These are phyloP conservation scores for Sugiyamaella grinbergsii DNA, from an alignment of 1,139 yeast genomes.

Conservation along the genomic window DNA sequence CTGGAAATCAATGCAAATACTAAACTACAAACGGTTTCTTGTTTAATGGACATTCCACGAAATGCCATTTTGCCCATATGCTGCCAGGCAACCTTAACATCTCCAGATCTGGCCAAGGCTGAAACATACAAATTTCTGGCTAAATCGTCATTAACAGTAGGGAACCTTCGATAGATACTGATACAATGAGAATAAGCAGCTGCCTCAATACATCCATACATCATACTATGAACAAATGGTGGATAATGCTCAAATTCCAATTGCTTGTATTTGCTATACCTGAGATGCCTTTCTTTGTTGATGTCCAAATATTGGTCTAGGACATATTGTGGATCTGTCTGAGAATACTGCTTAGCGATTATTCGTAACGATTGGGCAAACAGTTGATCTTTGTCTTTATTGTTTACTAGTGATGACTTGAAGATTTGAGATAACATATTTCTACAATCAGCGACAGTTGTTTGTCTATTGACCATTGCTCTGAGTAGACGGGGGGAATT, in stretches of 20 bases:
- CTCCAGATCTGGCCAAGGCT: conserved; percentile 15
- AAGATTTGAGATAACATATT: background rate
- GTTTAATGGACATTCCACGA: background rate
- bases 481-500: conserved; percentile 5
- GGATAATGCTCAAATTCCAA: background rate
- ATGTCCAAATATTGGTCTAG: background rate
- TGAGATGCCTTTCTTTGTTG: background rate
- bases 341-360: conserved; percentile 5
- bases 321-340: conserved; percentile 1
- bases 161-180: conserved; percentile 1
- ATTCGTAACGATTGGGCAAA: conserved; percentile 6
- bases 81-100: conserved; percentile 16
- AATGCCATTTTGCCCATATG: conserved; percentile 5
- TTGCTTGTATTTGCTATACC: background rate
- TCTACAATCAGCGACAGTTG: background rate
- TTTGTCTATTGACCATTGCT: conserved; percentile 9
- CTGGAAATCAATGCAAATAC: conserved; percentile 9
- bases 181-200: background rate
- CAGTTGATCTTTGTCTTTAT: background rate
- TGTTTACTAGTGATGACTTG: background rate
- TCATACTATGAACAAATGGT: conserved; percentile 14
- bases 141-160: background rate
- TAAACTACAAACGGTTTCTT: conserved; percentile 6
- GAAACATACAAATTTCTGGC: conserved; percentile 15
- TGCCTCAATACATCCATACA: conserved; percentile 18